phyloP scores from a whole-genome alignment of 2,329 filamentous ascomycete genomes.

The Scedosporium dehoogii region DNA sequence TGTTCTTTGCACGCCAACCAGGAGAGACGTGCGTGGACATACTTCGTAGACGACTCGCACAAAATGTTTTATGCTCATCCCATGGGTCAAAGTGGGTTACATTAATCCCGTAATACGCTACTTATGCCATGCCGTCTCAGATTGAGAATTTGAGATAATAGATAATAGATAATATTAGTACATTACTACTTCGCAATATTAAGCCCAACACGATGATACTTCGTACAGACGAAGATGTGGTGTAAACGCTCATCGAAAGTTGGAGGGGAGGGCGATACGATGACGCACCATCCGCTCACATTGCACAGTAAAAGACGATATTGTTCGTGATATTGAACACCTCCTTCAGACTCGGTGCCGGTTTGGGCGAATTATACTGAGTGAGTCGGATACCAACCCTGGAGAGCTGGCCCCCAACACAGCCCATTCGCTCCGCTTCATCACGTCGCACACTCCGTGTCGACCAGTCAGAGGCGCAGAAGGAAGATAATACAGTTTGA shows the following conservation, averaged over 20 bases:
- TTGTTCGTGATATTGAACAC: background rate
- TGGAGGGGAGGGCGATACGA: background rate
- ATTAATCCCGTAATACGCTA: background rate
- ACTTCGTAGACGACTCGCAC: background rate
- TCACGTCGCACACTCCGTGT: constrained; percentile 1
- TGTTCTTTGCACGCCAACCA: background rate
- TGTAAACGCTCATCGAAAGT: too few relatives aligned
- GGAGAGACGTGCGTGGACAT: background rate
- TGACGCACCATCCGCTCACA: background rate
- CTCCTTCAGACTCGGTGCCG: background rate
- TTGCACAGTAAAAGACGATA: background rate
- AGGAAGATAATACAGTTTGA: background rate
- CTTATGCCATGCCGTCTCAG: background rate
- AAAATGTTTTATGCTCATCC: background rate
- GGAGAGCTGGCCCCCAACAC: background rate
- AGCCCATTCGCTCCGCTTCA: background rate
- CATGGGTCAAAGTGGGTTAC: background rate
- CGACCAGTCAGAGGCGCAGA: background rate
- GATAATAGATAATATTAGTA: too few relatives aligned
- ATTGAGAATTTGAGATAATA: background rate
- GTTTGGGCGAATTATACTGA: background rate
- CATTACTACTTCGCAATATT: background rate
- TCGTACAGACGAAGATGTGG: too few relatives aligned
- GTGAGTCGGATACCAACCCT: background rate
- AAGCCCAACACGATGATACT: too few relatives aligned